Percentiles rank a stretch among this genome's conserved stretches.
phyloP scores from a whole-genome alignment of 805 yeast species.

The Ascoidea asiatica region DNA sequence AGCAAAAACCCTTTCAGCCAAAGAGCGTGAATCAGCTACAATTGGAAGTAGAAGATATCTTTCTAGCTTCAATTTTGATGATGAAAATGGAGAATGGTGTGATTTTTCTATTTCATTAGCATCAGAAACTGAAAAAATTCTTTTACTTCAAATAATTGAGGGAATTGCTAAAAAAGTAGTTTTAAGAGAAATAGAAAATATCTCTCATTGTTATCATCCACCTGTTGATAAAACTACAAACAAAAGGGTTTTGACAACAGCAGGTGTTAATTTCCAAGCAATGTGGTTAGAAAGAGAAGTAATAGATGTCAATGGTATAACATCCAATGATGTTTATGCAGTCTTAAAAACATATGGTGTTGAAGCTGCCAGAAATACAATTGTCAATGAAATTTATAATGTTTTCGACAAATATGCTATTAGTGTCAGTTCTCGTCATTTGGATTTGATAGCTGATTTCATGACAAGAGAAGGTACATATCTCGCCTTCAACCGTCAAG shows the following conservation, averaged over 20 bases:
- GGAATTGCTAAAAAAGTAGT: conserved; percentile 81
- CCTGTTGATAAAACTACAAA: background rate
- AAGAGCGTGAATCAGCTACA: conserved; percentile 77
- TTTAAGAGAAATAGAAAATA: conserved; percentile 80
- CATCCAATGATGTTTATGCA: conserved; percentile 87
- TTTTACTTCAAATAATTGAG: conserved; percentile 95
- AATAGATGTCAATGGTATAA: conserved; percentile 76
- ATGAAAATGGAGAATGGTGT: conserved; percentile 82
- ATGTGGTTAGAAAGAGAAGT: conserved; percentile 98
- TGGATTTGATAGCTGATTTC: conserved; percentile 95
- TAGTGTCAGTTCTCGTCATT: conserved; percentile 81
- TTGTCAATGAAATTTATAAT: conserved; percentile 88
- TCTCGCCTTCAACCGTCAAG: conserved; percentile 94
- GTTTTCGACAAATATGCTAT: conserved; percentile 96
- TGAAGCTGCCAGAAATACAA: conserved; percentile 96
- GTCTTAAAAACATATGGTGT: conserved; percentile 91
- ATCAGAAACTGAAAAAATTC: conserved; percentile 78
- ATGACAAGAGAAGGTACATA: conserved; percentile 99
- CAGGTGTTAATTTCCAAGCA: conserved; percentile 94
- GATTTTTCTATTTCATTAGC: conserved; percentile 74
- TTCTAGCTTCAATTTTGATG: conserved; percentile 81
- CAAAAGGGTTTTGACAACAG: conserved; percentile 71
- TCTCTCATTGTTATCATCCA: conserved; percentile 90
- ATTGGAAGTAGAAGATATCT: conserved; percentile 61
- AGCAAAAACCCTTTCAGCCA: conserved; percentile 46